phyloP scores from a whole-genome alignment of 129 eudicot genomes.

The Rutidosis leptorrhynchoides region DNA sequence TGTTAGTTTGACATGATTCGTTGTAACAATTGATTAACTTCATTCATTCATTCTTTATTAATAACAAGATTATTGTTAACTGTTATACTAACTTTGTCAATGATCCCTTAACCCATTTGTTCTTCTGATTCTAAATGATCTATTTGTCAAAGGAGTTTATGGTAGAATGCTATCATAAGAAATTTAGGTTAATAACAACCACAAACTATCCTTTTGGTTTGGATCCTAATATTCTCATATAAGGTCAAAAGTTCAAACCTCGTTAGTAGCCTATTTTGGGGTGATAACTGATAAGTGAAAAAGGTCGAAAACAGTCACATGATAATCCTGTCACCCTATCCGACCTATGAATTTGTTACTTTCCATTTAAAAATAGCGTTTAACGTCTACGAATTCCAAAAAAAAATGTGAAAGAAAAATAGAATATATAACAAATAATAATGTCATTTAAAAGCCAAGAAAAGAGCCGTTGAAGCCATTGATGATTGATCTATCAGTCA shows the following conservation, averaged over 20 bases:
- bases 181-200: no score
- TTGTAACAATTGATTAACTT: conserved; percentile 13
- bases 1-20: conserved; percentile 23
- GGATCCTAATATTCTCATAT: no score
- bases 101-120: not conserved
- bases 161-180: no score
- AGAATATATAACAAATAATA: not conserved
- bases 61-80: conserved; percentile 7
- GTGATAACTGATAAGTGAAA: no score
- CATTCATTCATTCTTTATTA: conserved; percentile 24
- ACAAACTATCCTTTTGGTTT: no score
- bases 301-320: no score
- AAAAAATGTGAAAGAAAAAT: not conserved
- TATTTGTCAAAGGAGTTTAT: no score
- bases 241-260: no score
- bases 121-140: no score
- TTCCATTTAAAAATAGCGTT: not conserved
- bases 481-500: conserved; percentile 15
- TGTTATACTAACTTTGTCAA: conserved; percentile 1
- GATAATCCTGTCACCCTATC: no score
- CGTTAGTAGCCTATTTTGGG: no score
- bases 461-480: conserved; percentile 19
- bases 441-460: conserved; percentile 8
- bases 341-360: not conserved
- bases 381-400: not conserved